A percentile compares a stretch with the other conserved stretches of the same genome.
These are phyloP conservation scores for Colletotrichum lindemuthianum DNA, from an alignment of 2,329 filamentous ascomycete species.

Conservation along the genomic window DNA sequence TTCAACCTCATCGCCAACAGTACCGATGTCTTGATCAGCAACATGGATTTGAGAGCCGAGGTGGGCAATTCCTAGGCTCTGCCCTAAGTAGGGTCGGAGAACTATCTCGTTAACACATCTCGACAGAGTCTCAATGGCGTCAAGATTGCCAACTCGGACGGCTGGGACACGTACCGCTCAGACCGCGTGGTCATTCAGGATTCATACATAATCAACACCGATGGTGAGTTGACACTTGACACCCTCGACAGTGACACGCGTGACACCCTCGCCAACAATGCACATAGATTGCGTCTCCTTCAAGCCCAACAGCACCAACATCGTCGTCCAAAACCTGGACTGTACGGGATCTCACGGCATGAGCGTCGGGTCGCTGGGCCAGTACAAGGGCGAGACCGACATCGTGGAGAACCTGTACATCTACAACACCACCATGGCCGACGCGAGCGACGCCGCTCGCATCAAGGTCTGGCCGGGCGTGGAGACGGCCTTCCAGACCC, in stretches of 20 bases:
- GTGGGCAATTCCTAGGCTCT: not conserved
- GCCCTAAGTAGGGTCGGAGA: no score
- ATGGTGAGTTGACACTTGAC: constrained; percentile 46
- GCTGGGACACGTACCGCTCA: constrained; percentile 65
- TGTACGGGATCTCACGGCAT: constrained; percentile 80
- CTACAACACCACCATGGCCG: constrained; percentile 67
- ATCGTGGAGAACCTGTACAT: constrained; percentile 75
- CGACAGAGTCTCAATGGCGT: constrained; percentile 61
- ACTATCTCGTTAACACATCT: constrained; percentile 37
- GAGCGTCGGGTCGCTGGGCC: constrained; percentile 76
- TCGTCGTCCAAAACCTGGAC: constrained; percentile 72
- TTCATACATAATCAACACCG: constrained; percentile 70
- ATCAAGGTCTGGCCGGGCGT: constrained; percentile 76
- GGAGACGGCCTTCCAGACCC: constrained; percentile 60
- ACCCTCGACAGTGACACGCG: not conserved
- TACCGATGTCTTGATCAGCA: constrained; percentile 69
- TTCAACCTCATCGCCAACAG: constrained; percentile 72
- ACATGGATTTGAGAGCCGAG: constrained; percentile 61
- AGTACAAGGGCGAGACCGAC: constrained; percentile 71
- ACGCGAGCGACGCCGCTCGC: constrained; percentile 71
- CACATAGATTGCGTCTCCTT: constrained; percentile 71
- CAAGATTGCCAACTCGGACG: constrained; percentile 71
- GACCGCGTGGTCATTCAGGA: constrained; percentile 74
- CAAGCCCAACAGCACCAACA: constrained; percentile 77
- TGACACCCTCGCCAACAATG: not conserved